Evolutionary conservation across 164 flowering plant species (phyloP), one percentile per base, ranked within the genome.

Genomic region (Piper longum): DNA sequence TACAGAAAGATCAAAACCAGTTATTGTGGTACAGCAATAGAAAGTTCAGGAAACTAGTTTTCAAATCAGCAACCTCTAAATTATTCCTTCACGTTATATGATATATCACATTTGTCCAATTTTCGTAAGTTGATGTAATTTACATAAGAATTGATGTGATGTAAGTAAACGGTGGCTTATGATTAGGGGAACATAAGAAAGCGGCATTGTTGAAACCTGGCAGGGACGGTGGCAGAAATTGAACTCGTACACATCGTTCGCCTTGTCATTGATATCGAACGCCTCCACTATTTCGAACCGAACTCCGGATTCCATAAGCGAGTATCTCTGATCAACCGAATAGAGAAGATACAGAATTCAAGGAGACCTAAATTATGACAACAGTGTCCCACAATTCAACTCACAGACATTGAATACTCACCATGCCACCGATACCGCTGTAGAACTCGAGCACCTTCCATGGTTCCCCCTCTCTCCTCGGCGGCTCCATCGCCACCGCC

Each of bases 341-440:
- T 17, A 54, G 42, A 42, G 36, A 57, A 19, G 60, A 36, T 13
- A 36, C 9, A 57, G 19, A 6, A 26, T 26, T 41, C 39, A 57
- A 2, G 36, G 2, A 26, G 36, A 26, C 36, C 36, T n/a, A 56
- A 18, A 26, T 14, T 2, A 4, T 57, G 19, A 57, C 40, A 41
- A 14, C 41, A 1, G 5, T 16, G 11, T 57, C 36, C 36, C 36
- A 12, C 11, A 4, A 57, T 16, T 11, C 7, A n/a, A 16, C 39
- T 26, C 7, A 14, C 56, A 56, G 56, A 57, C 36, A 66, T n/a
- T 54, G 56, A 58, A 57, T 45, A 63, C 59, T 56, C 66, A 91
- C 96, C 96, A 89, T 84, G 70, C 95, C 98, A 39, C 98, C 98
- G 42, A 92, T 83, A 45, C 98, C 98, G 62, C 98, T 89, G 82